phyloP scores from a whole-genome alignment of 208 protist genomes.

The Perkinsela sp. region DNA sequence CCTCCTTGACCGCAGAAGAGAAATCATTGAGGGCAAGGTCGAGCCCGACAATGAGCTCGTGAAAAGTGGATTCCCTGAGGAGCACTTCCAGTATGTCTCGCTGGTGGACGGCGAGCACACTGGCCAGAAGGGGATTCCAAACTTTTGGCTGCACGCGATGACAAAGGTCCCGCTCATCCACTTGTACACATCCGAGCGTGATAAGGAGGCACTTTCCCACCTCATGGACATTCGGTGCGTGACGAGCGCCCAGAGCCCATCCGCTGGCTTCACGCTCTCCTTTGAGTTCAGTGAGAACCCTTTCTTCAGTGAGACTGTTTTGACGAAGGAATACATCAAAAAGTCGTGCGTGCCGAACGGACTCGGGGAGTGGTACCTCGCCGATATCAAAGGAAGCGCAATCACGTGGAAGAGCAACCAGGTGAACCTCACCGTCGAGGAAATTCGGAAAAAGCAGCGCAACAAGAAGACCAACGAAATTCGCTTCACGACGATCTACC shows the following conservation, averaged over 20 bases:
- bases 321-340: slow-evolving; percentile 66
- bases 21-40: slow-evolving; percentile 3
- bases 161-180: slow-evolving; percentile 14
- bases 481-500: slow-evolving; percentile 36
- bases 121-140: slow-evolving; percentile 34
- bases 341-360: slow-evolving; percentile 25
- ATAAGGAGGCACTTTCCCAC: slow-evolving; percentile 15
- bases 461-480: slow-evolving; percentile 48
- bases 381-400: slow-evolving; percentile 21
- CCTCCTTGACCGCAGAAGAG: slow-evolving; percentile 5
- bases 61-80: slow-evolving; percentile 11
- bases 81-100: slow-evolving; percentile 7
- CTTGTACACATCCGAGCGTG: slow-evolving; percentile 24
- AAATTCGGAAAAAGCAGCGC: slow-evolving; percentile 61
- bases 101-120: slow-evolving; percentile 10
- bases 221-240: slow-evolving; percentile 19
- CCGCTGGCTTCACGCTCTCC: slow-evolving; percentile 30
- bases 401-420: slow-evolving; percentile 42
- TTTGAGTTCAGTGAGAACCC: slow-evolving; percentile 60
- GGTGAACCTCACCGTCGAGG: slow-evolving; percentile 41
- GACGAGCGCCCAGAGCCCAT: slow-evolving; percentile 14
- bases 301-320: slow-evolving; percentile 50
- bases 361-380: slow-evolving; percentile 19
- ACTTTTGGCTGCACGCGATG: slow-evolving; percentile 51
- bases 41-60: slow-evolving; percentile 11